A percentile compares a stretch with the other conserved stretches of the same genome.
phyloP scores from a whole-genome alignment of 78 protist genomes.

The Acrasis kona region DNA sequence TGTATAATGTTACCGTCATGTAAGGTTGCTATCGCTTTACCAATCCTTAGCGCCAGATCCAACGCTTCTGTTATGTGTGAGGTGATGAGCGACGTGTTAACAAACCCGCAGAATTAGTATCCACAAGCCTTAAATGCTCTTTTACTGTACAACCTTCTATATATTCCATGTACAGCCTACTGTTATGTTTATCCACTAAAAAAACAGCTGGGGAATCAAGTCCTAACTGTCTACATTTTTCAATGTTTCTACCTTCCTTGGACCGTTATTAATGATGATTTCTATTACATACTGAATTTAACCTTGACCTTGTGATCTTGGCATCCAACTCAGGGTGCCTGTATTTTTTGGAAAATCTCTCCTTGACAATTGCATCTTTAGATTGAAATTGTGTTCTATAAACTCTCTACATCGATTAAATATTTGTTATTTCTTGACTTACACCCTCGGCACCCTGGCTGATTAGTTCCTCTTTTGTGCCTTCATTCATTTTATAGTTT shows the following conservation, averaged over 20 bases:
- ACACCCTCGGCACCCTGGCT: not conserved
- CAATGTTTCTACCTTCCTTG: not conserved
- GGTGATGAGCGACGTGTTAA: not conserved
- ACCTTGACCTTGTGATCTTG: constrained; percentile 29
- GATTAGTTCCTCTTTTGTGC: too few relatives aligned
- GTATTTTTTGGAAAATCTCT: constrained; percentile 57
- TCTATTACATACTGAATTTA: constrained; percentile 32
- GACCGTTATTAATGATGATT: too few relatives aligned
- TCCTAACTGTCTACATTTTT: constrained; percentile 30
- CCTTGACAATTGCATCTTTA: constrained; percentile 48
- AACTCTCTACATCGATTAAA: constrained; percentile 1
- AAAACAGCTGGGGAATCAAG: constrained; percentile 18
- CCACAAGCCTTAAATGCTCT: constrained; percentile 13
- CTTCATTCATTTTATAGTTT: too few relatives aligned
- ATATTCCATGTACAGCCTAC: constrained; percentile 4
- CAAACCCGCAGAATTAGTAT: not conserved
- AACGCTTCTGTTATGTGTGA: not conserved
- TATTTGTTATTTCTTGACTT: not conserved
- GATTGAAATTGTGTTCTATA: constrained; percentile 28
- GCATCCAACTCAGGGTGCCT: constrained; percentile 54
- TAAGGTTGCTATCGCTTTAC: constrained; percentile 35
- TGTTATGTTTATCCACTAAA: not conserved
- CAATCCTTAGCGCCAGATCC: constrained; percentile 15
- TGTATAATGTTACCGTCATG: constrained; percentile 57
- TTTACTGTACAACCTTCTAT: not conserved